Evolutionary conservation across 1,139 yeast species (phyloP).

Genomic region (Yamadazyma sp.): DNA sequence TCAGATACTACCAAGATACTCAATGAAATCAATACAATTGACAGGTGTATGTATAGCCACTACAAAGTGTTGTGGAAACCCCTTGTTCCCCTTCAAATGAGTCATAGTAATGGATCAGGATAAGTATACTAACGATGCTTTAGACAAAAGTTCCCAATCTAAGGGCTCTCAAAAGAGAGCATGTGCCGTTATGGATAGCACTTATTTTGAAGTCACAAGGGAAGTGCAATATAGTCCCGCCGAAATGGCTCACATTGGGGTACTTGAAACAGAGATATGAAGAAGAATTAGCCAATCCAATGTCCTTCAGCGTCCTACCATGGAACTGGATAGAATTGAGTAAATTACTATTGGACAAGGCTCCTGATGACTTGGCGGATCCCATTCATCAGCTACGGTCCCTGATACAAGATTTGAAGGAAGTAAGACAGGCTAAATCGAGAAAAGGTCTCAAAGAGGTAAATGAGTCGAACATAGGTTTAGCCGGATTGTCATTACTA

Average conservation of each 20-base stretch:
- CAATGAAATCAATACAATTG: slow-evolving; percentile 61
- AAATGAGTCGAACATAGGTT: slow-evolving; percentile 79
- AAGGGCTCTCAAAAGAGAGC: slow-evolving; percentile 67
- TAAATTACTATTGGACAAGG: slow-evolving; percentile 63
- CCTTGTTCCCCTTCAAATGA: too few relatives aligned
- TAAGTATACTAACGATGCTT: slow-evolving; percentile 9
- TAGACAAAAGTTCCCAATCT: slow-evolving; percentile 48
- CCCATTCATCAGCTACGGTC: slow-evolving; percentile 66
- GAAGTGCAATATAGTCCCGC: slow-evolving; percentile 83
- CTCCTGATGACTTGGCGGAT: slow-evolving; percentile 73
- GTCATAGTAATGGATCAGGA: too few relatives aligned
- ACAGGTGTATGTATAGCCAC: slow-evolving; percentile 42
- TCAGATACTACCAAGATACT: slow-evolving; percentile 72
- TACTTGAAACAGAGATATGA: slow-evolving; percentile 61
- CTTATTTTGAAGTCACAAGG: slow-evolving; percentile 78
- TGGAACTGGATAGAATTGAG: slow-evolving; percentile 86
- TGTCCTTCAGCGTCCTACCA: slow-evolving; percentile 71
- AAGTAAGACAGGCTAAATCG: slow-evolving; percentile 77
- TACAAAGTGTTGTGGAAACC: too few relatives aligned
- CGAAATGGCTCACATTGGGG: slow-evolving; percentile 76
- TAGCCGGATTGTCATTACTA: slow-evolving; percentile 78
- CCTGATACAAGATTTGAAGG: slow-evolving; percentile 78
- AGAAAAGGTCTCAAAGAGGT: slow-evolving; percentile 74
- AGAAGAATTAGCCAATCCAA: slow-evolving; percentile 59
- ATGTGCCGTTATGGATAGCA: slow-evolving; percentile 89